phyloP scores from a whole-genome alignment of 2,329 filamentous ascomycete species.

The Cryphonectria japonica region DNA sequence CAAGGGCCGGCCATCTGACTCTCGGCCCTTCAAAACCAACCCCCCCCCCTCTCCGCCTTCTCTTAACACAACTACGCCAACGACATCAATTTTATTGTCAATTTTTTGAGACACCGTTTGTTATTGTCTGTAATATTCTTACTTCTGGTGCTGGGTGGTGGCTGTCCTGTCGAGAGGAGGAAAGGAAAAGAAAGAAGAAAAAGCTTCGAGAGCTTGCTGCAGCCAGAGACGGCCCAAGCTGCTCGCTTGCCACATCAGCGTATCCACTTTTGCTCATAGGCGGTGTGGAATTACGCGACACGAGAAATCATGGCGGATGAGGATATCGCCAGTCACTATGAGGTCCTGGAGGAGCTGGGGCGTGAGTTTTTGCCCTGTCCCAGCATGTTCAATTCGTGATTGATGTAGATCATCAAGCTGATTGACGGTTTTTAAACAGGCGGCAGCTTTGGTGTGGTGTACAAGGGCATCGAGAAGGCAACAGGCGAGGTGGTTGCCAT shows the following conservation, averaged over 20 bases:
- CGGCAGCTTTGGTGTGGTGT: conserved; percentile 95
- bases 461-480: conserved; percentile 89
- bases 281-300: conserved; percentile 9
- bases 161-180: conserved; percentile 3
- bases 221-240: conserved; percentile 11
- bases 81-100: conserved; percentile 6
- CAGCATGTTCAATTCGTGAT: not conserved
- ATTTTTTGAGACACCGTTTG: not conserved
- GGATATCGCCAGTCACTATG: conserved; percentile 82
- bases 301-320: conserved; percentile 55
- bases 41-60: not conserved
- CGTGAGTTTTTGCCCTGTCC: conserved; percentile 61
- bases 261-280: conserved; percentile 20
- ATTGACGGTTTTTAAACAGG: conserved; percentile 54
- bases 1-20: not conserved
- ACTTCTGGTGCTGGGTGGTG: conserved; percentile 6
- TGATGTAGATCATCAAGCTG: conserved; percentile 16
- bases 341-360: conserved; percentile 94
- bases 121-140: conserved; percentile 1
- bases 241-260: conserved; percentile 17
- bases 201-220: not conserved
- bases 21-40: not conserved
- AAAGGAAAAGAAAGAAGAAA: not conserved
- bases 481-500: conserved; percentile 95
- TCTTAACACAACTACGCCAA: not conserved